Base-by-base conservation (phyloP, 2,329 filamentous ascomycete genomes). In the Fusarium tanahbumbuense region DNA sequence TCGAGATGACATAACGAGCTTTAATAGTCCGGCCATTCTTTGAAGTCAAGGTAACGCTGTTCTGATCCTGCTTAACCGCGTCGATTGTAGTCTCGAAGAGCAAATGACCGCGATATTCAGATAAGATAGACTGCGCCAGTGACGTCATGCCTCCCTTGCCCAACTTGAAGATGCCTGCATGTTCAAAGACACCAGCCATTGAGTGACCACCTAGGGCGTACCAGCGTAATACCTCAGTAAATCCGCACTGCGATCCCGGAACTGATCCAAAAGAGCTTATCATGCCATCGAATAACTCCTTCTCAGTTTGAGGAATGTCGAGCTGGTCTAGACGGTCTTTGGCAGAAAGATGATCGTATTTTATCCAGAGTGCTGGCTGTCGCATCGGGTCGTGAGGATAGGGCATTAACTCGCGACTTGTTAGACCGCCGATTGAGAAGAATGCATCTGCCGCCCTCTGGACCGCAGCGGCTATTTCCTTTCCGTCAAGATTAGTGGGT, bases 331-430 rank as follows among this genome's bases (percentile, higher is more conserved):
- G 57, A 0, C 79, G 74, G 3, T 79, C 75, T 25, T 72, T 63
- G 2, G 76, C 73, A 1, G 56, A 75, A 6, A 81, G 60, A 52
- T 61, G 18, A 6, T 74, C 72, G 10, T 74, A 74, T 41, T 67
- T 64, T 12, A 8, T 70, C 78, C 78, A 80, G 0, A 60, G 58
- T 0, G 70, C 68, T 1, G 77, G 75, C 12, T 70, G 63, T 6
- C 76, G 71, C 9, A 75, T 64, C 1, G 77, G 73, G 15, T 80
- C 77, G 48, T 79, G 76, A 1, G 80, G 79, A 44, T 74, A 81
- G 0, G 79, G 79, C 78, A 81, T 80, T 2, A 81, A 45, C 0
- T 75, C 63, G 6, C 75, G 66, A 40, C 77, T 77, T 10, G 68
- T 63, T 3, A 72, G 9, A 5, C 76, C 78, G 47, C 79, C 78